Conservation (phyloP, 176 grass and related monocot species). For the Urochloa ruziziensis region DNA sequence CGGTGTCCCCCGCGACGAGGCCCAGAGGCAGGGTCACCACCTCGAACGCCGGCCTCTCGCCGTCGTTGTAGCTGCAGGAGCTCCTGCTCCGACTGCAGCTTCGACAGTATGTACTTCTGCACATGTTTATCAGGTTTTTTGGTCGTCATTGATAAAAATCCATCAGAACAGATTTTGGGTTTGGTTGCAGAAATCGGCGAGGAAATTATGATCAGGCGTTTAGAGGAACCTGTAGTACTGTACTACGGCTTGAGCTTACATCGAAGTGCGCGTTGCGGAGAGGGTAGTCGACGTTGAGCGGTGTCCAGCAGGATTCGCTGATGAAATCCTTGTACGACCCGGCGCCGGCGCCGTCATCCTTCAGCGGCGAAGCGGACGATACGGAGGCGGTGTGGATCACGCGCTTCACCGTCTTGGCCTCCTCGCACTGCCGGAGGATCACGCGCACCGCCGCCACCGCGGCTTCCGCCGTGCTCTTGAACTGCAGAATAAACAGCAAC, state of each 20-base stretch:
- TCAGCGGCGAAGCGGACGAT: slow-evolving; percentile 44
- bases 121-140: too few species aligned
- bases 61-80: slow-evolving; percentile 46
- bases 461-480: slow-evolving; percentile 49
- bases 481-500: slow-evolving; percentile 15
- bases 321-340: slow-evolving; percentile 41
- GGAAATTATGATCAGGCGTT: too few species aligned
- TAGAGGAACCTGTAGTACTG: too few species aligned
- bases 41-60: slow-evolving; percentile 36
- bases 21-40: slow-evolving; percentile 56
- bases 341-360: neutral
- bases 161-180: too few species aligned
- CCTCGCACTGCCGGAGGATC: slow-evolving; percentile 48
- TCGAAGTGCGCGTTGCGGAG: slow-evolving; percentile 31
- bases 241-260: slow-evolving; percentile 17
- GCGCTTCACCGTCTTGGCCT: slow-evolving; percentile 56
- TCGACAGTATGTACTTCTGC: slow-evolving; percentile 50
- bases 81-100: slow-evolving; percentile 55
- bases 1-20: slow-evolving; percentile 53
- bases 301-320: slow-evolving; percentile 58
- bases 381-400: slow-evolving; percentile 68
- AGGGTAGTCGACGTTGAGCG: slow-evolving; percentile 31
- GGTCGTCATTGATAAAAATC: too few species aligned
- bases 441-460: slow-evolving; percentile 10
- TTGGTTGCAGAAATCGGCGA: too few species aligned